These are phyloP conservation scores for Daldinia eschscholtzii DNA, from an alignment of 2,329 filamentous ascomycete species.

Conservation along the genomic window DNA sequence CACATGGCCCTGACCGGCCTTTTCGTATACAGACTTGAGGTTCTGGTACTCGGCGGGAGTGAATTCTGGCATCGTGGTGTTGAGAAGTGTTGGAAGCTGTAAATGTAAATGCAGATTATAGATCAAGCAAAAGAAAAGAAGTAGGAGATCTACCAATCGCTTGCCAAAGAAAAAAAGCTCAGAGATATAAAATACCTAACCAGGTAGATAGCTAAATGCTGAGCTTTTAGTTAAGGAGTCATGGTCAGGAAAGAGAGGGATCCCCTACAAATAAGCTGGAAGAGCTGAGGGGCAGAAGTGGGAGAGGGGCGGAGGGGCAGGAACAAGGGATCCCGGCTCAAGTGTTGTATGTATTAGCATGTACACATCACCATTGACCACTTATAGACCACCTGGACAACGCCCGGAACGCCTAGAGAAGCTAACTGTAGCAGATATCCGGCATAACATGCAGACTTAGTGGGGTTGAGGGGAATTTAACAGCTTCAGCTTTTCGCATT, in stretches of 20 bases:
- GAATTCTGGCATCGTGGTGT: constrained; percentile 61
- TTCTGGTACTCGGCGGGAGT: constrained; percentile 74
- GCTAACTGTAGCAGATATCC: background rate
- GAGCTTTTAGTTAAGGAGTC: background rate
- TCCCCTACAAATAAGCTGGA: constrained; percentile 36
- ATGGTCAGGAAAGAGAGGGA: constrained; percentile 6
- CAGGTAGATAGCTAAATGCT: too few relatives aligned
- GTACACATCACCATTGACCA: background rate
- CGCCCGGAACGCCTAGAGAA: background rate
- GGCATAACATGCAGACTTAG: constrained; percentile 9
- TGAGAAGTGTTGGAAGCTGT: background rate
- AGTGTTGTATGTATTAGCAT: constrained; percentile 5
- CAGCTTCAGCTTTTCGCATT: constrained; percentile 41
- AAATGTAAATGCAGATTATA: background rate
- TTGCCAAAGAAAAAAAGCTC: background rate
- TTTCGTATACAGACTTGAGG: constrained; percentile 78
- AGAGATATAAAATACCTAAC: background rate
- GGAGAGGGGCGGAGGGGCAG: constrained; percentile 29
- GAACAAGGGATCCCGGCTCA: constrained; percentile 30
- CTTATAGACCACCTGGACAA: too few relatives aligned
- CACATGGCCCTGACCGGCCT: constrained; percentile 83
- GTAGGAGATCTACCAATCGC: constrained; percentile 7
- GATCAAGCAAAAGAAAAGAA: background rate
- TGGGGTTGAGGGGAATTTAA: constrained; percentile 24
- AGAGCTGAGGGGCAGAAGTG: constrained; percentile 34